These are phyloP conservation scores for Papilionanthe hybrid DNA, from an alignment of 116 monocot genomes.

Conservation along the genomic window DNA sequence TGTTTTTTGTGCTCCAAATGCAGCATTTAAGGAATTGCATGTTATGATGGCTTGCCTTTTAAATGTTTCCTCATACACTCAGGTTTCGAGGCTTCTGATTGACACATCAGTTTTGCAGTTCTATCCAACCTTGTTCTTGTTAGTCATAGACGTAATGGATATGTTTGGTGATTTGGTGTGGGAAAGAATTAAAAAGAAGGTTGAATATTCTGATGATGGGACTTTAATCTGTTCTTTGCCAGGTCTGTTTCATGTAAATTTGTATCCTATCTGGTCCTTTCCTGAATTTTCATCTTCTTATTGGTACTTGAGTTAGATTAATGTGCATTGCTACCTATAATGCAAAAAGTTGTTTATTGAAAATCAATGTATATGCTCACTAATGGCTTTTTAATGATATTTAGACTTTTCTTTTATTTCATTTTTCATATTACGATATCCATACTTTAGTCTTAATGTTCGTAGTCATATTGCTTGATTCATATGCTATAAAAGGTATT, in stretches of 20 bases:
- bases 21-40: neutral
- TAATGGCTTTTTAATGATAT: neutral
- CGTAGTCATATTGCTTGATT: neutral
- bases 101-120: slow-evolving; percentile 39
- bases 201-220: slow-evolving; percentile 38
- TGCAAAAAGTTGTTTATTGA: neutral
- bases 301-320: neutral
- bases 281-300: neutral
- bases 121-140: slow-evolving; percentile 44
- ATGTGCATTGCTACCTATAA: neutral
- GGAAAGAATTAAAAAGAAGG: slow-evolving; percentile 40
- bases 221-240: slow-evolving; percentile 15
- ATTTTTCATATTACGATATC: neutral
- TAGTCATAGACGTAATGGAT: slow-evolving; percentile 40
- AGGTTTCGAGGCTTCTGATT: slow-evolving; percentile 39
- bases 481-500: neutral
- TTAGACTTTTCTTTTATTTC: neutral
- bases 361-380: neutral
- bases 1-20: neutral
- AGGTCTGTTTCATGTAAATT: slow-evolving; percentile 17
- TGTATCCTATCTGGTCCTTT: neutral
- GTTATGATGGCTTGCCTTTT: neutral
- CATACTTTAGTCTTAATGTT: neutral
- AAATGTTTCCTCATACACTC: slow-evolving; percentile 10
- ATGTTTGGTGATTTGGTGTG: slow-evolving; percentile 51